Evolutionary conservation across 352 stramenopile genomes (phyloP).

Genomic region (Saprolegnia diclina): DNA sequence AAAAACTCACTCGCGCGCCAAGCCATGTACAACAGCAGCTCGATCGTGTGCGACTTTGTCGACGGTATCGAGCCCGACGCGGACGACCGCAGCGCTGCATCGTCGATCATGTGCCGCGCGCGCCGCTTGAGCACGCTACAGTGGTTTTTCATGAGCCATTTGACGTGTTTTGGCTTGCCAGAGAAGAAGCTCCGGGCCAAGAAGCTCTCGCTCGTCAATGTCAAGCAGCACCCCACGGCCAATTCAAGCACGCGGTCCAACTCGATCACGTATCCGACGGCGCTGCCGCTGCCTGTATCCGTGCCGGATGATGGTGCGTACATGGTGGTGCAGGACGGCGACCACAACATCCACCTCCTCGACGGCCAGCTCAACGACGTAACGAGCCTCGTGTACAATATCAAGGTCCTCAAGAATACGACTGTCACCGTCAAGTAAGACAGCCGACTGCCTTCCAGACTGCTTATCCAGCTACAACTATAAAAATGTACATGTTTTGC

Average conservation of each 20-base stretch:
- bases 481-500: too few species aligned
- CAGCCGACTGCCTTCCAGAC: too few species aligned
- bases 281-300: too few species aligned
- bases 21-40: slow-evolving; percentile 22
- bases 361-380: slow-evolving; percentile 13
- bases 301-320: neutral
- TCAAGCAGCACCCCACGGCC: neutral
- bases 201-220: neutral
- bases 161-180: neutral
- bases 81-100: neutral
- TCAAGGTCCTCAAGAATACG: slow-evolving; percentile 11
- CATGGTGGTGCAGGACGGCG: slow-evolving; percentile 3
- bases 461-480: too few species aligned
- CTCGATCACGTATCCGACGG: too few species aligned
- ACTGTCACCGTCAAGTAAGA: neutral
- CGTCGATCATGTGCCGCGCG: neutral
- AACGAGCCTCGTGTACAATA: slow-evolving; percentile 13
- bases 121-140: neutral
- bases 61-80: neutral
- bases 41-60: neutral
- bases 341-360: slow-evolving; percentile 5
- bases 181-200: slow-evolving; percentile 6
- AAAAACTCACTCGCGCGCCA: slow-evolving; percentile 7
- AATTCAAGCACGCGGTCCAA: too few species aligned
- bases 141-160: slow-evolving; percentile 5